A percentile compares a stretch with the other conserved stretches of the same genome.
These are phyloP conservation scores for Trifolium repens DNA, from an alignment of 306 rosid genomes.

Conservation along the genomic window DNA sequence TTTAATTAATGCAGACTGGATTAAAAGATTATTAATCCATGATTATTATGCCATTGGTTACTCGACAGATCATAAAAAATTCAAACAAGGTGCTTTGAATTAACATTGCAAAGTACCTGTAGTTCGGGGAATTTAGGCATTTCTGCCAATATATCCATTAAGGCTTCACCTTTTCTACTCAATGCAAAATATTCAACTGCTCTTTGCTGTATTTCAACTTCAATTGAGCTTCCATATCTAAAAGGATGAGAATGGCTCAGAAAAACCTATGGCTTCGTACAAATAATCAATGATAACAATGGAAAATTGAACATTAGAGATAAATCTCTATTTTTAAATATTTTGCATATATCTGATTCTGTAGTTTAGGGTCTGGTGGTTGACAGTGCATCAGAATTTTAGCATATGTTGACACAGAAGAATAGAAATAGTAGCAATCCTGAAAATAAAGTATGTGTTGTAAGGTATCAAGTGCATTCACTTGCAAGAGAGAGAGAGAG, in stretches of 20 bases:
- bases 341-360: constrained; percentile 88
- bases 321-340: constrained; percentile 83
- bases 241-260: constrained; percentile 44
- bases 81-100: constrained; percentile 36
- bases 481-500: constrained; percentile 1
- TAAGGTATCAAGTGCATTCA: constrained; percentile 40
- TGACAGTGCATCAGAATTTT: constrained; percentile 97
- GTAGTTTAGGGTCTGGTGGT: constrained; percentile 95
- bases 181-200: constrained; percentile 93
- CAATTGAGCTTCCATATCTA: constrained; percentile 98
- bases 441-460: constrained; percentile 54
- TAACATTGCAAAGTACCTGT: constrained; percentile 64
- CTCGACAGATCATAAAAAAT: constrained; percentile 33
- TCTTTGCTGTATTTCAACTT: constrained; percentile 97
- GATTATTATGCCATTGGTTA: constrained; percentile 32
- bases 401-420: constrained; percentile 93
- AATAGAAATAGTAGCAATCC: constrained; percentile 83
- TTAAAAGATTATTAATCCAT: constrained; percentile 34
- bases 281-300: constrained; percentile 15
- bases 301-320: constrained; percentile 32
- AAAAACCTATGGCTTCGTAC: constrained; percentile 34
- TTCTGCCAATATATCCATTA: constrained; percentile 91
- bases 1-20: constrained; percentile 91
- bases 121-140: constrained; percentile 99
- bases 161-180: constrained; percentile 90